Evolutionary conservation across 2,329 filamentous ascomycete species (phyloP).

Genomic region (Nannizziopsis arthrosporioides): DNA sequence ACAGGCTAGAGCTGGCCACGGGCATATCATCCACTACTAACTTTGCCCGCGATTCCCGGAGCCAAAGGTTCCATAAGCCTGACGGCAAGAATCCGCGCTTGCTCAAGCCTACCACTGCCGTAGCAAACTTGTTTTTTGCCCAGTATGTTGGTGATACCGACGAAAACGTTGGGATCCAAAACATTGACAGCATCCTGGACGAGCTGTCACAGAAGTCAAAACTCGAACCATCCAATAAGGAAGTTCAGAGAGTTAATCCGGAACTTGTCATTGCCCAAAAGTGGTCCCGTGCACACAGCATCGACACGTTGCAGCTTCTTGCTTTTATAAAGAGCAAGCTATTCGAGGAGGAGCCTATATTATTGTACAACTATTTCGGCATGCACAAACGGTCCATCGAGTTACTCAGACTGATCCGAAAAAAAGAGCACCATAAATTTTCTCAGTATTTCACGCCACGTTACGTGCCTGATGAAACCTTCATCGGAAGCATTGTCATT

Average conservation of each 20-base stretch:
- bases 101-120: constrained; percentile 19
- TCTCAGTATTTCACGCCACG: too few relatives aligned
- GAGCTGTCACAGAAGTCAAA: constrained; percentile 17
- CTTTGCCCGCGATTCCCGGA: constrained; percentile 22
- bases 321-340: too few relatives aligned
- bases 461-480: too few relatives aligned
- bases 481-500: too few relatives aligned
- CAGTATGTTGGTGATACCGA: constrained; percentile 14
- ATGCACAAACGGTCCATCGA: too few relatives aligned
- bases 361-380: too few relatives aligned
- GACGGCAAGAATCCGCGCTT: constrained; percentile 18
- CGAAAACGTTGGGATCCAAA: constrained; percentile 12
- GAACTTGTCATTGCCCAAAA: not conserved
- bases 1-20: constrained; percentile 21
- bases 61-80: constrained; percentile 15
- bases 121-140: constrained; percentile 19
- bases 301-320: too few relatives aligned
- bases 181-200: constrained; percentile 13
- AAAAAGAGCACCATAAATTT: too few relatives aligned
- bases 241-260: constrained; percentile 7
- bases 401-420: too few relatives aligned
- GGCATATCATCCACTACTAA: constrained; percentile 20
- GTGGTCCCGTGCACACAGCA: too few relatives aligned
- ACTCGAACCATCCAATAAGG: constrained; percentile 13
- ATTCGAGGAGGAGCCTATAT: too few relatives aligned